Conservation (phyloP, 306 rosid genomes). For the Spatholobus suberectus region DNA sequence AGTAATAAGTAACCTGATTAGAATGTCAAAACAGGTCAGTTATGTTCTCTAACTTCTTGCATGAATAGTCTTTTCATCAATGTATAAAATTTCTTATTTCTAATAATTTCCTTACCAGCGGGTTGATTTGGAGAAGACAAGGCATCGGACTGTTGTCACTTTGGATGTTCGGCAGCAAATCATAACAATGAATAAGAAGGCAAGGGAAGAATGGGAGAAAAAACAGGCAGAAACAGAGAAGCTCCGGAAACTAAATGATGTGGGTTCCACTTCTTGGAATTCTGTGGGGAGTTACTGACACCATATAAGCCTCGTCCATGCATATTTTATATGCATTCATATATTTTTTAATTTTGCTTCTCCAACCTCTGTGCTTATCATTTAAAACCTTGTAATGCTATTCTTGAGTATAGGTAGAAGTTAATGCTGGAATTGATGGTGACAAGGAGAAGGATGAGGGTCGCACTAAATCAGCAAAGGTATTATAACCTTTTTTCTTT, state of each 20-base stretch:
- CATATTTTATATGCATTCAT: slow-evolving; percentile 1
- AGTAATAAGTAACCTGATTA: slow-evolving; percentile 76
- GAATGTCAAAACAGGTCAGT: slow-evolving; percentile 90
- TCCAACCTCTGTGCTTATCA: slow-evolving; percentile 4
- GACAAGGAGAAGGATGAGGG: slow-evolving; percentile 92
- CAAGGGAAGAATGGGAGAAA: slow-evolving; percentile 89
- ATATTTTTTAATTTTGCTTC: neutral
- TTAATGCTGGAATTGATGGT: slow-evolving; percentile 62
- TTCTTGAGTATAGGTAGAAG: slow-evolving; percentile 62
- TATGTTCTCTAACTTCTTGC: slow-evolving; percentile 36
- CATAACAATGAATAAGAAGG: slow-evolving; percentile 70
- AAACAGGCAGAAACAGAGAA: slow-evolving; percentile 88
- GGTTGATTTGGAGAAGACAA: slow-evolving; percentile 76
- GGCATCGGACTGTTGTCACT: slow-evolving; percentile 71
- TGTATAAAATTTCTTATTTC: slow-evolving; percentile 35
- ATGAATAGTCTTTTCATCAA: slow-evolving; percentile 18
- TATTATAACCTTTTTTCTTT: slow-evolving; percentile 32
- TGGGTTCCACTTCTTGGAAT: slow-evolving; percentile 46
- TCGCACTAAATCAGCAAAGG: slow-evolving; percentile 77
- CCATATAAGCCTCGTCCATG: slow-evolving; percentile 31
- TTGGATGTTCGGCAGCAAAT: slow-evolving; percentile 82
- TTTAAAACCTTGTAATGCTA: slow-evolving; percentile 25
- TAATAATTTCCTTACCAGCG: slow-evolving; percentile 58
- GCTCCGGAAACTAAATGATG: slow-evolving; percentile 75
- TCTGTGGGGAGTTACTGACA: neutral